Evolutionary conservation across 2,329 filamentous ascomycete species (phyloP).

Genomic region (Neonectria faginata): DNA sequence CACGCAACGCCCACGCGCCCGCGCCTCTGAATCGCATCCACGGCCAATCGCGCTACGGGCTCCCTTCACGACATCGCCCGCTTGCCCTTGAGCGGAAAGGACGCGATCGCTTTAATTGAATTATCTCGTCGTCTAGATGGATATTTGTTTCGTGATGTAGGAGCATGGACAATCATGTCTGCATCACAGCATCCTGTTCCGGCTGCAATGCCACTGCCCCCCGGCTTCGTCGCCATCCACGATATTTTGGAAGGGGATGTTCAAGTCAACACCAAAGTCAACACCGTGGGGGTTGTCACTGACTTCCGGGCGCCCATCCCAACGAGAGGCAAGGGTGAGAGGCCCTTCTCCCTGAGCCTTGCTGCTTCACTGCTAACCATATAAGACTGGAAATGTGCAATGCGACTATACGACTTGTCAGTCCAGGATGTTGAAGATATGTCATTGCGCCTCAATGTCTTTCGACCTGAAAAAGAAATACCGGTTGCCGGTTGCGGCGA

Average conservation of each 20-base stretch:
- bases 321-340: constrained; percentile 65
- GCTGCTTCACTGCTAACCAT: constrained; percentile 16
- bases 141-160: constrained; percentile 10
- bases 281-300: constrained; percentile 77
- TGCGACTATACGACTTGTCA: constrained; percentile 71
- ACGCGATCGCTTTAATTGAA: constrained; percentile 24
- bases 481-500: constrained; percentile 58
- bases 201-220: constrained; percentile 32
- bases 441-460: constrained; percentile 67
- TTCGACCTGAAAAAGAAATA: constrained; percentile 64
- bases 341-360: constrained; percentile 1
- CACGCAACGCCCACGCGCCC: constrained; percentile 23
- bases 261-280: constrained; percentile 54
- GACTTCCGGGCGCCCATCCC: constrained; percentile 68
- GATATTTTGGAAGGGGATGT: constrained; percentile 57
- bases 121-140: background rate
- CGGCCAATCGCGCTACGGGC: constrained; percentile 33
- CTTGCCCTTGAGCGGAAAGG: constrained; percentile 1
- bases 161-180: constrained; percentile 21
- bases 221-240: constrained; percentile 49
- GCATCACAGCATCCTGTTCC: constrained; percentile 14
- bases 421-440: constrained; percentile 56
- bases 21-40: constrained; percentile 25
- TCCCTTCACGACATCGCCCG: constrained; percentile 21
- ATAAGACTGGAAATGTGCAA: constrained; percentile 69